Base-by-base conservation (phyloP, 1,139 yeast species). In the Candida pseudoviswanathii region DNA sequence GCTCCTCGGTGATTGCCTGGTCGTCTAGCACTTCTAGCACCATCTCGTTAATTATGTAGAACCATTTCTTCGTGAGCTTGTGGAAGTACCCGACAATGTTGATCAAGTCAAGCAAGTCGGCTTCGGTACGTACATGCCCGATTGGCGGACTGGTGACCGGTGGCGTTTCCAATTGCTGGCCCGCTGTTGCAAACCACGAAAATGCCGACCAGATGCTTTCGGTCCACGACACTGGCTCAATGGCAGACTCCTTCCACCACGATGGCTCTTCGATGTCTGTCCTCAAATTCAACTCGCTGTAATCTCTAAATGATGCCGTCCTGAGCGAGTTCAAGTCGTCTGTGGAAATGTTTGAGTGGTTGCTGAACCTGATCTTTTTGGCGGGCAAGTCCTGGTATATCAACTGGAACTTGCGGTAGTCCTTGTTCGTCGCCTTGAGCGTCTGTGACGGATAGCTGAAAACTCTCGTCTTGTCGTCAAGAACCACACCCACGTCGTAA, bases 131-230 rank as follows among this genome's bases (percentile, higher is more conserved):
- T 2, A 26, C 34, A 21, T 29, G 41, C 3, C 6, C 30, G 4
- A 24, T 30, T 21, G 34, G 30, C 10, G 32, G 41, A 4, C 39
- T 16, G n/a, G 25, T 29, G 5, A n/a, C 43, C 33, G 30, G 37
- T 21, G 31, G 41, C 5, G 22, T 40, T 21, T 46, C 44, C 24
- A 49, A 34, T 43, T 52, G 51, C 25, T 80, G 85, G 4, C 96
- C 96, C 2, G 96, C 95, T 32, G 89, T 82, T 2, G 94, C 92
- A 86, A 91, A 86, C 90, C 94, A 87, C 37, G 86, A 75, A 52
- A 88, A 77, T 0, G 92, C 90, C 51, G 82, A 80, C 84, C 90
- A 85, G 0, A 86, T 70, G 46, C 80, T 76, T 58, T 86, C 89
- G 42, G 77, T 70, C 84, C 91, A 81, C 1, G 89, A 77, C 25